Conservation (phyloP, 306 rosid genomes). For the Ormosia semicastrata region DNA sequence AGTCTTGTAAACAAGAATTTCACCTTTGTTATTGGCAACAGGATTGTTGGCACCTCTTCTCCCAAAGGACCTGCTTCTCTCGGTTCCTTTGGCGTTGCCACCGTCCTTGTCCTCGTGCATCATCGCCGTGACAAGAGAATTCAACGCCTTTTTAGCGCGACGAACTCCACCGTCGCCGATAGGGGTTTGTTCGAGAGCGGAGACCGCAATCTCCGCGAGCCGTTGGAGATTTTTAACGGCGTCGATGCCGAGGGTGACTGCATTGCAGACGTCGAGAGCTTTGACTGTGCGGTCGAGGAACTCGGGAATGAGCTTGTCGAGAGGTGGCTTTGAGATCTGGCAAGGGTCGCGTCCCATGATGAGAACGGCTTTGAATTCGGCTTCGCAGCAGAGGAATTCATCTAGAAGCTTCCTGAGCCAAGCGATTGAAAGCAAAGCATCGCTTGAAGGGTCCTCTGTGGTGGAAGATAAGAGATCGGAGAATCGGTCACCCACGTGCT, state of each 20-base stretch:
- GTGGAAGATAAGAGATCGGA: conserved; percentile 50
- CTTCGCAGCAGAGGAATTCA: conserved; percentile 83
- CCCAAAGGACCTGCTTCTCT: conserved; percentile 82
- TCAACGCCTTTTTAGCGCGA: conserved; percentile 78
- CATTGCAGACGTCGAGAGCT: conserved; percentile 82
- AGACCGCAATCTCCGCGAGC: conserved; percentile 72
- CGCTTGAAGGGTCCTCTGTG: conserved; percentile 42
- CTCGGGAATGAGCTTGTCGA: conserved; percentile 76
- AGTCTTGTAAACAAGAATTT: no score
- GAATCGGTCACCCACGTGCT: conserved; percentile 67
- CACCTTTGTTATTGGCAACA: not conserved
- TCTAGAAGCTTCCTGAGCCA: conserved; percentile 83
- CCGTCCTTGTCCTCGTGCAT: conserved; percentile 64
- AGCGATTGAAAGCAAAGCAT: conserved; percentile 56
- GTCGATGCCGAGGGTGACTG: conserved; percentile 71
- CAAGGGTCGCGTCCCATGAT: conserved; percentile 71
- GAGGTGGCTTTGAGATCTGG: conserved; percentile 71
- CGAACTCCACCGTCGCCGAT: conserved; percentile 90
- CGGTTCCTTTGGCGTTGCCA: conserved; percentile 43
- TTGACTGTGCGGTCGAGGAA: conserved; percentile 75
- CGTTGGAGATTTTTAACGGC: conserved; percentile 67
- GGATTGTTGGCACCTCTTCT: conserved; percentile 32
- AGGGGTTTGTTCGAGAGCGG: conserved; percentile 60
- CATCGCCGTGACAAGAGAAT: conserved; percentile 51
- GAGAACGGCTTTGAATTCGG: conserved; percentile 83